Evolutionary conservation across 352 stramenopile species (phyloP), one percentile per base, ranked within the genome.

Genomic region (Globisporangium solare): DNA sequence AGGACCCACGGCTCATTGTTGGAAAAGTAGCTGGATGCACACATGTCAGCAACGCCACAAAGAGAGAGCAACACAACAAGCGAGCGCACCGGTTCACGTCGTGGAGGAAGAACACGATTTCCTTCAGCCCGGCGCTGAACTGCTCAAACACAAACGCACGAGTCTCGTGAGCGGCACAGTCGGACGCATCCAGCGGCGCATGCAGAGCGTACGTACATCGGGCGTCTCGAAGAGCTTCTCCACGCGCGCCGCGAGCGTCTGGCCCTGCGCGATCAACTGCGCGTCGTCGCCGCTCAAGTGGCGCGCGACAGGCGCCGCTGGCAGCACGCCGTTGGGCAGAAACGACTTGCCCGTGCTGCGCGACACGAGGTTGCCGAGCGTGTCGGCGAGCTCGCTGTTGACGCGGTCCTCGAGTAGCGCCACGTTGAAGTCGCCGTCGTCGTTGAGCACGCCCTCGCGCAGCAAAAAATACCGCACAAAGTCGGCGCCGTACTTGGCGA

Each of bases 351-450:
- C 81, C 32, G 82, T 94, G 55, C 74, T 79, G 31, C 84, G 77
- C 4, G 81, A 88, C 32, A 89, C 76, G 14, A 97, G 70, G 55
- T 97, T 97, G n/a, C 90, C 90, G 13, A 97, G 74, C 17, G 86
- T 96, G 49, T 97, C 86, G 37, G 86, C 88, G 1, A 96, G 73
- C 64, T 99, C 97, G 40, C 88, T 92, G 81, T 99, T 99, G 53
- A 99, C 94, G 63, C 96, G 96, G 42, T 97, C 83, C 39, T 97
- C 83, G 17, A 99, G 83, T 46, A 84, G 83, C 20, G 70, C 71
- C 12, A 70, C 68, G 56, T 76, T 91, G 63, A 96, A 97, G 58
- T 96, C 83, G 13, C 98, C 79, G 62, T 99, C 97, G 56, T 95
- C 92, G 32, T 96, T 96, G 52, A 98, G 97, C 22, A 97, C 92